Conservation (phyloP, 2,329 filamentous ascomycete species). For the Ophiostoma sp. region DNA sequence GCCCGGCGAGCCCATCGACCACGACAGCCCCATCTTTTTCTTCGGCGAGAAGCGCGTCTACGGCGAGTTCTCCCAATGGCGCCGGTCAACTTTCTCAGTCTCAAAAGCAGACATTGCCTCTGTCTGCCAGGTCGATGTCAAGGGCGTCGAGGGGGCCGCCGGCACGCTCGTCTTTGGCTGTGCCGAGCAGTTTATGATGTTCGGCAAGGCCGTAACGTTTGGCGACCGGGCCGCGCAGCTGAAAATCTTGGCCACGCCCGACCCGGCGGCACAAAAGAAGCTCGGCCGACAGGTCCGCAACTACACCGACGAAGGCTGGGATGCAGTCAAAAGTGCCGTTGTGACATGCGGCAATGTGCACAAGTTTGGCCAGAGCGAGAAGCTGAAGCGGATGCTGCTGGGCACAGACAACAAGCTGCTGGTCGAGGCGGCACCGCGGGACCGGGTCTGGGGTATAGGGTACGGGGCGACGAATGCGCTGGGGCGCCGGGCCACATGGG, state of each 20-base stretch:
- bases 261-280: conserved; percentile 23
- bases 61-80: conserved; percentile 38
- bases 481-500: conserved; percentile 49
- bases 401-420: conserved; percentile 55
- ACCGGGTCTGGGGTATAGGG: conserved; percentile 63
- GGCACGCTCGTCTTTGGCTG: conserved; percentile 34
- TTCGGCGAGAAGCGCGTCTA: conserved; percentile 31
- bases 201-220: conserved; percentile 38
- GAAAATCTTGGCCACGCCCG: conserved; percentile 7
- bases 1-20: conserved; percentile 15
- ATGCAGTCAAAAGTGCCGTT: conserved; percentile 44
- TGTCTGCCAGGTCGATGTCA: conserved; percentile 29
- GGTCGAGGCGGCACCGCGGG: conserved; percentile 57
- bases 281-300: conserved; percentile 22
- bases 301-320: conserved; percentile 24
- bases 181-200: conserved; percentile 42
- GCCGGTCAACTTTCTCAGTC: conserved; percentile 32
- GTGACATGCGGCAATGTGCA: conserved; percentile 53
- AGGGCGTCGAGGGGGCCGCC: conserved; percentile 8
- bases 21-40: conserved; percentile 31
- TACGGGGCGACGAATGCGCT: conserved; percentile 49
- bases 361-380: conserved; percentile 52
- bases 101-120: conserved; percentile 30
- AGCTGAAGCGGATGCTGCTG: conserved; percentile 47
- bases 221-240: conserved; percentile 28